Evolutionary conservation across 116 monocot genomes (phyloP).

Genomic region (Papilionanthe hybrid): DNA sequence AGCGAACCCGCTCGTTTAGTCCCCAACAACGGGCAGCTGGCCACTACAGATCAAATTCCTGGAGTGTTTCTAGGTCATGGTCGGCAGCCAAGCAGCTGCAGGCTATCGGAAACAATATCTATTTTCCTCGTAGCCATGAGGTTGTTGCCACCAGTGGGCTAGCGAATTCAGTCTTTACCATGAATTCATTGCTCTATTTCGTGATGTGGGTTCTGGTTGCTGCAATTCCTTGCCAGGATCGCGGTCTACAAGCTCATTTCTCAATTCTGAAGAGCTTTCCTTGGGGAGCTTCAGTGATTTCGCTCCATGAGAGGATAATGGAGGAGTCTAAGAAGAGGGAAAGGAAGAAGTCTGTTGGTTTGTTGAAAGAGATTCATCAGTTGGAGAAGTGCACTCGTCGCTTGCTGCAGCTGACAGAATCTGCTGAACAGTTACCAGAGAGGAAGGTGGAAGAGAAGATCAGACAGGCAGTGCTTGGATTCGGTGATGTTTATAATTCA

Average conservation of each 20-base stretch:
- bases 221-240: conserved; percentile 78
- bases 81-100: conserved; percentile 62
- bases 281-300: conserved; percentile 38
- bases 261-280: conserved; percentile 33
- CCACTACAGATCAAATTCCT: conserved; percentile 50
- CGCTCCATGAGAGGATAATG: conserved; percentile 45
- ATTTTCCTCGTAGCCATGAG: conserved; percentile 41
- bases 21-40: conserved; percentile 1
- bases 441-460: conserved; percentile 15
- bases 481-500: conserved; percentile 9
- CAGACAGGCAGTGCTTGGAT: conserved; percentile 10
- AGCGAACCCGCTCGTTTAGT: conserved; percentile 49
- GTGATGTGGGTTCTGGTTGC: conserved; percentile 70
- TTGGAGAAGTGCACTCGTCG: conserved; percentile 24
- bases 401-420: conserved; percentile 11
- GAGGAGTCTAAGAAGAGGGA: conserved; percentile 67
- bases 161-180: conserved; percentile 40
- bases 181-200: conserved; percentile 58
- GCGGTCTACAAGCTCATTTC: conserved; percentile 53
- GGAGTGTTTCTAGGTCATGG: conserved; percentile 62
- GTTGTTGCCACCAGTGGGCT: conserved; percentile 44
- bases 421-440: not conserved
- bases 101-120: conserved; percentile 40
- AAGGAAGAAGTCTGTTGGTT: conserved; percentile 33
- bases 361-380: conserved; percentile 60